Evolutionary conservation across 176 grass and related monocot genomes (phyloP).

Genomic region (Leersia perrieri): DNA sequence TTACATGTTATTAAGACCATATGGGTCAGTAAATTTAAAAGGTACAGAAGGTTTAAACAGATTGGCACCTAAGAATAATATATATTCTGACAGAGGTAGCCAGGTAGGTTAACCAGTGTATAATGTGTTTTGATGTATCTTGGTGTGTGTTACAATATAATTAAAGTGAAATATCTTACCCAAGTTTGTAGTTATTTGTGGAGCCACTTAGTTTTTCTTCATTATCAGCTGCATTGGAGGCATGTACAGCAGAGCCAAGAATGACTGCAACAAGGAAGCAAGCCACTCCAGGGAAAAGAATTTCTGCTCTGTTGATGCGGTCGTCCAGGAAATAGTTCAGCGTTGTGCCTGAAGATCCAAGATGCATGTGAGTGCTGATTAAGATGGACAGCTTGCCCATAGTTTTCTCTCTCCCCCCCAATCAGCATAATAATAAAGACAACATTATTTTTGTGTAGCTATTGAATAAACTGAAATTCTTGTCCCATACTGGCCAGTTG

Average conservation of each 20-base stretch:
- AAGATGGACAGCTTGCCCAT: background rate
- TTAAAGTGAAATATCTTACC: constrained; percentile 20
- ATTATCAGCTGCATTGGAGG: constrained; percentile 74
- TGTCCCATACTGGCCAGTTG: background rate
- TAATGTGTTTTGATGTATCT: background rate
- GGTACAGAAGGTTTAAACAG: background rate
- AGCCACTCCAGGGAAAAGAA: constrained; percentile 70
- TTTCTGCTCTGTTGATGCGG: constrained; percentile 73
- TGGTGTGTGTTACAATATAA: background rate
- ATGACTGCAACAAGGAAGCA: constrained; percentile 77
- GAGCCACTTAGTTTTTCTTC: constrained; percentile 54
- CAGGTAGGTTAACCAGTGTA: background rate
- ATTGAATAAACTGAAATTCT: background rate
- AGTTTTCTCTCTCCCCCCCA: background rate
- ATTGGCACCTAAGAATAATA: background rate
- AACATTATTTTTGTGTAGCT: background rate
- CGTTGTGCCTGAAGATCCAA: constrained; percentile 61
- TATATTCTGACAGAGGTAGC: background rate
- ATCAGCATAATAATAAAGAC: background rate
- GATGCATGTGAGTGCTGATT: background rate
- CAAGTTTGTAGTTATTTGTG: constrained; percentile 33
- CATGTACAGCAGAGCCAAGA: constrained; percentile 74
- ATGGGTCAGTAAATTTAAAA: background rate
- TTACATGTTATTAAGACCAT: background rate
- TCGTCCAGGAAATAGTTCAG: constrained; percentile 75